Percentiles rank a stretch among this genome's conserved stretches.
These are phyloP conservation scores for Uronychia binucleata DNA, from an alignment of 73 alveolate species.

Conservation along the genomic window DNA sequence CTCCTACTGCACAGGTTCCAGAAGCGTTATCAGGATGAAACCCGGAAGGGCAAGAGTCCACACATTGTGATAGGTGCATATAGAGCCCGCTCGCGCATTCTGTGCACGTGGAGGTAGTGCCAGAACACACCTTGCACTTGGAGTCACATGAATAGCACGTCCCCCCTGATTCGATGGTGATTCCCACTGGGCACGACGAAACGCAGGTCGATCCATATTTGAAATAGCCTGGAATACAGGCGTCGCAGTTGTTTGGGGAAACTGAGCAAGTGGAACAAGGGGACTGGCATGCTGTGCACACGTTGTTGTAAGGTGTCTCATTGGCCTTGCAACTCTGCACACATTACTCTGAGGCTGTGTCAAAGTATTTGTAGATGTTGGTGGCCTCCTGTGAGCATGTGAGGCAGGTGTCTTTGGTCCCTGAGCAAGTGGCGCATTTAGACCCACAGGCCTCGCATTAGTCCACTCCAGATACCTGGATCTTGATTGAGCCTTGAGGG, in stretches of 20 bases:
- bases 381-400: not conserved
- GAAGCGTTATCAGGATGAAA: not conserved
- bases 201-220: slow-evolving; percentile 47
- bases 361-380: not conserved
- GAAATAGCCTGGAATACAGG: not conserved
- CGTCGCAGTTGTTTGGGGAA: slow-evolving; percentile 25
- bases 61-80: slow-evolving; percentile 5
- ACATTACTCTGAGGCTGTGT: not conserved
- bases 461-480: not conserved
- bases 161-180: not conserved
- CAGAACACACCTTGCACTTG: slow-evolving; percentile 47
- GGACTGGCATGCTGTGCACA: slow-evolving; percentile 31
- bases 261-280: slow-evolving; percentile 61
- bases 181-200: slow-evolving; percentile 26
- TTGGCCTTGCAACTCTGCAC: not conserved
- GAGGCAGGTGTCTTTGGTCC: not conserved
- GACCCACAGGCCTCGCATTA: not conserved
- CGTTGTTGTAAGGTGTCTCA: not conserved
- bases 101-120: not conserved
- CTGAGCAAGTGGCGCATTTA: not conserved
- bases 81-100: slow-evolving; percentile 9
- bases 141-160: slow-evolving; percentile 41
- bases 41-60: slow-evolving; percentile 24
- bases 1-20: slow-evolving; percentile 10
- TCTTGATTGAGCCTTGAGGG: not conserved